Base-by-base conservation (phyloP, 495 filamentous ascomycete species). In the Hyaloscypha hepaticicola region DNA sequence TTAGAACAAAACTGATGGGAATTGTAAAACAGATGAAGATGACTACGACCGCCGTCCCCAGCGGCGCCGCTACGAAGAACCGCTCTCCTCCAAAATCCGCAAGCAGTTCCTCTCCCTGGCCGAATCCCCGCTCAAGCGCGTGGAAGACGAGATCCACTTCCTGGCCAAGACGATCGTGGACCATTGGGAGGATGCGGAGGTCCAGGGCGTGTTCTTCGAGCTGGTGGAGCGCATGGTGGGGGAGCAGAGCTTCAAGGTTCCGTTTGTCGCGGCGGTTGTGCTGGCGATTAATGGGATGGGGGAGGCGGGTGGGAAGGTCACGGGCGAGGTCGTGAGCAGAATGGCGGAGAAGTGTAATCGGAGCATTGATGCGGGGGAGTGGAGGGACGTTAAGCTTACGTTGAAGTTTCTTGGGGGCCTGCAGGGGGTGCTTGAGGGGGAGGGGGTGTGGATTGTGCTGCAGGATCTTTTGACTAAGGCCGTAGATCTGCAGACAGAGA, bases 211-310 rank as follows among this genome's bases (percentile, higher is more conserved):
- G 52, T 93, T 94, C 69, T 76, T 89, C 59, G 85, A 89, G 61
- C 80, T 94, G 29, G 76, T 87, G 24, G 75, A 94, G 55, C 89
- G 92, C 72, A 81, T 98, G 62, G 80, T 88, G 49, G 70, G 93
- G 24, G 95, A 99, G 77, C 95, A 99, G 76, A 94, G 96, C 0
- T 88, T 99, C 76, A 97, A 97, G 78, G 94, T 92, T 58, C 96
- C 95, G 1, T 97, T 97, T 73, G 81, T 95, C 58, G 93, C 92
- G 28, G 89, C 88, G 26, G 86, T 93, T 3, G 81, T 93, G 28
- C 80, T 97, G 55, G 83, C 90, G 51, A 80, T 85, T 63, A 95
- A 97, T 77, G 80, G 82, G 34, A 76, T 88, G 64, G 91, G 90
- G 61, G 38, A n/a, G n/a, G n/a, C n/a, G n/a, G n/a, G n/a, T n/a